phyloP scores from a whole-genome alignment of 805 yeast genomes.

The Yarrowia divulgata region DNA sequence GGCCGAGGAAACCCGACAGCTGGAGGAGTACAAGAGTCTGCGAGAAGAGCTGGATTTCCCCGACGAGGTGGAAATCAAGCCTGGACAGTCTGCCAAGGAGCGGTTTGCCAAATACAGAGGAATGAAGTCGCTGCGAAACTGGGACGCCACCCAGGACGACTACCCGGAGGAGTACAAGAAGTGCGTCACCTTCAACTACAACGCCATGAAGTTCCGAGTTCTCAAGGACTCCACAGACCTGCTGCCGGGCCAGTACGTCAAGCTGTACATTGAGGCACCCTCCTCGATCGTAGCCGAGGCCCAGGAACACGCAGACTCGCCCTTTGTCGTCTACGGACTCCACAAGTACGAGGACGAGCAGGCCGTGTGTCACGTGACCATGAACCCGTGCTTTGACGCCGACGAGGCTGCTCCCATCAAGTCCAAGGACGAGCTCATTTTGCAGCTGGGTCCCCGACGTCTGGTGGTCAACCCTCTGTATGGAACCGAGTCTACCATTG shows the following conservation, averaged over 20 bases:
- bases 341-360: constrained; percentile 86
- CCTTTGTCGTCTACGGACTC: constrained; percentile 75
- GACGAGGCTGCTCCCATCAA: constrained; percentile 67
- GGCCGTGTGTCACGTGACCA: constrained; percentile 79
- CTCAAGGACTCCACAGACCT: constrained; percentile 65
- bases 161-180: constrained; percentile 82
- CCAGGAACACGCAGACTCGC: constrained; percentile 59
- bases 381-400: constrained; percentile 85
- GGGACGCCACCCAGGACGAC: constrained; percentile 90
- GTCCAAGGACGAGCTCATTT: constrained; percentile 78
- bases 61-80: constrained; percentile 88
- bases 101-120: constrained; percentile 84
- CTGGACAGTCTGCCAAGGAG: constrained; percentile 76
- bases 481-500: constrained; percentile 82
- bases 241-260: constrained; percentile 69
- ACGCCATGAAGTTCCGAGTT: constrained; percentile 73
- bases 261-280: constrained; percentile 59
- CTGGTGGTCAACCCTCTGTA: constrained; percentile 81
- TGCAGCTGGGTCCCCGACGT: constrained; percentile 94
- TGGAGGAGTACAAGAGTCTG: constrained; percentile 67
- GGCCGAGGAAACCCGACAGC: constrained; percentile 84
- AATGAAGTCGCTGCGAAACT: constrained; percentile 78
- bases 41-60: constrained; percentile 92
- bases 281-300: constrained; percentile 57
- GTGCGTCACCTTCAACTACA: constrained; percentile 76